Conservation (phyloP, 2,329 filamentous ascomycete genomes). For the Tricladium varicosporioides region DNA sequence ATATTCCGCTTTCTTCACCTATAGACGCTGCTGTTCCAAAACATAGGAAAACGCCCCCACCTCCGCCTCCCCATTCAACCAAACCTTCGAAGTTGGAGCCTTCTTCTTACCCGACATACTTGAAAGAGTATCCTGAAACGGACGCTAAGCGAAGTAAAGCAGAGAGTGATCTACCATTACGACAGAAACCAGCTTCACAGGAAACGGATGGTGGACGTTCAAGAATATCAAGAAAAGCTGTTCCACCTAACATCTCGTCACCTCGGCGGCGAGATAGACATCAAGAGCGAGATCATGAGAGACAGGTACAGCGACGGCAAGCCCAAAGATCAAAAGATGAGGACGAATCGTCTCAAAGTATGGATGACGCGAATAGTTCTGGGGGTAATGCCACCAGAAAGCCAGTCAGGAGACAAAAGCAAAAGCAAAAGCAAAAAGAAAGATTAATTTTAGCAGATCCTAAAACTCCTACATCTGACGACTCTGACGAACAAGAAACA, state of each 20-base stretch:
- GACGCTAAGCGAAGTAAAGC: conserved; percentile 25
- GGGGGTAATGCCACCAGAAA: conserved; percentile 20
- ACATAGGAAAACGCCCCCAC: conserved; percentile 32
- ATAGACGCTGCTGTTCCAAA: conserved; percentile 23
- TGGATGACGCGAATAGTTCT: conserved; percentile 31
- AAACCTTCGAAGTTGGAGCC: conserved; percentile 37
- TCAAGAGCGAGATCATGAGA: conserved; percentile 24
- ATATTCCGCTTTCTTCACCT: conserved; percentile 18
- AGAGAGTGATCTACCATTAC: conserved; percentile 30
- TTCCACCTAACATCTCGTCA: conserved; percentile 34
- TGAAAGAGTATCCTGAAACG: conserved; percentile 37
- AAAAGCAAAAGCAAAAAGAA: conserved; percentile 35
- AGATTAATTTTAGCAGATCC: conserved; percentile 35
- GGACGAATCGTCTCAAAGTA: conserved; percentile 30
- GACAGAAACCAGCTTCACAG: conserved; percentile 25
- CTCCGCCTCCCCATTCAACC: conserved; percentile 24
- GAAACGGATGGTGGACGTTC: conserved; percentile 8
- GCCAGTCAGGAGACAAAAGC: conserved; percentile 27
- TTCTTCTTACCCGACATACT: conserved; percentile 35
- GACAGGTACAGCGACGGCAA: conserved; percentile 23
- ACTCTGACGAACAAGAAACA: conserved; percentile 40
- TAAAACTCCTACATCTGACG: conserved; percentile 46
- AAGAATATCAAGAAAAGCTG: conserved; percentile 32
- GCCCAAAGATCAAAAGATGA: conserved; percentile 22
- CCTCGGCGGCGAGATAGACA: conserved; percentile 31